Conservation (phyloP, 1,284 basidiomycete species). For the Ceratobasidium sp. region DNA sequence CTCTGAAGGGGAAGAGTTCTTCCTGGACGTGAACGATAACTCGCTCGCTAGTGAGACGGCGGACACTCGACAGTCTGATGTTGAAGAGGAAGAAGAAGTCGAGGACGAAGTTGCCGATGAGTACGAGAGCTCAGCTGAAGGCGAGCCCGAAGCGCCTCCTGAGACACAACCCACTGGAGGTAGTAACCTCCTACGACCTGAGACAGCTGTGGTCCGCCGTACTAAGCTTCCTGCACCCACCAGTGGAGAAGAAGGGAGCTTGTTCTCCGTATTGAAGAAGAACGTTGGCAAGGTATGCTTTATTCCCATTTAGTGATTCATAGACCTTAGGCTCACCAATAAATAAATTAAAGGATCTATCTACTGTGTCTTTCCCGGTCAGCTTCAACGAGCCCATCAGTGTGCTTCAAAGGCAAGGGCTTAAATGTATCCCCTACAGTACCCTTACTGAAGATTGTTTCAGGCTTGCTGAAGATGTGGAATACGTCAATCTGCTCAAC, state of each 20-base stretch:
- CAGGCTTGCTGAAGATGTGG: constrained; percentile 76
- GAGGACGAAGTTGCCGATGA: constrained; percentile 50
- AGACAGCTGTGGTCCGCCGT: constrained; percentile 60
- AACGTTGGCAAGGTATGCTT: constrained; percentile 84
- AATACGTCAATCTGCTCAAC: constrained; percentile 77
- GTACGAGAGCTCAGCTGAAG: constrained; percentile 44
- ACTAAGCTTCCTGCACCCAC: constrained; percentile 67
- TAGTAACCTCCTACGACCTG: constrained; percentile 38
- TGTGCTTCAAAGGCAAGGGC: constrained; percentile 71
- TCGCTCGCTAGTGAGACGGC: neutral
- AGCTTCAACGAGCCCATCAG: constrained; percentile 90
- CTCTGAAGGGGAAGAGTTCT: constrained; percentile 45
- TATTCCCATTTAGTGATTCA: neutral
- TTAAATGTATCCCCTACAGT: constrained; percentile 50
- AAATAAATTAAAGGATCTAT: constrained; percentile 70
- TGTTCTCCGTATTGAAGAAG: constrained; percentile 89
- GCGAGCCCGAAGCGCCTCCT: constrained; percentile 47
- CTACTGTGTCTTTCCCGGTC: constrained; percentile 84
- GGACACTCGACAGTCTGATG: constrained; percentile 15
- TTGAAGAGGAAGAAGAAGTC: constrained; percentile 48
- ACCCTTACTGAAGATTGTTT: neutral
- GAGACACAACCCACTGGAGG: constrained; percentile 49
- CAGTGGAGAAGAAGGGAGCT: constrained; percentile 82
- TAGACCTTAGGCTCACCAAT: neutral
- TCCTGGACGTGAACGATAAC: constrained; percentile 37